Base-by-base conservation (phyloP, 192 early-diverging fungal species). In the Dimargaris cristalligena region DNA sequence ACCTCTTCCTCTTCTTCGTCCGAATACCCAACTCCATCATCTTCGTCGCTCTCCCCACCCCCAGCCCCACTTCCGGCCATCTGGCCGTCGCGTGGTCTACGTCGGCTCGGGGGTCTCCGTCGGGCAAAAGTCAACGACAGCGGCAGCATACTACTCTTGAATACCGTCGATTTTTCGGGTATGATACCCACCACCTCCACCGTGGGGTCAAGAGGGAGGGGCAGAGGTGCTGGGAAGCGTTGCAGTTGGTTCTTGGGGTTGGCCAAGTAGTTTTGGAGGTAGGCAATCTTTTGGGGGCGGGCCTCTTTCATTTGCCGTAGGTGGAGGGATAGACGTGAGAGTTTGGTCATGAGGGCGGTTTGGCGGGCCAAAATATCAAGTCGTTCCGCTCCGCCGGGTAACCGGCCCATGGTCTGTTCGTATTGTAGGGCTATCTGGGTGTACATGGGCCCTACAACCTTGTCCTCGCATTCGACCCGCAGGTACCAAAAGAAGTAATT, bases 401-500 rank as follows among this genome's bases (percentile, higher is more conserved):
- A 74, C 81, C 65, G 60, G 9, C 74, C 66, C 70, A 96, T 78
- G 0, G 78, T 77, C 22, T 68, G 79, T 75, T 90, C 70, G 69
- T 84, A 99, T 20, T 89, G 81, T 67, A 78, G 91, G 13, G 81
- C 78, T 6, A 96, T 81, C 72, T 87, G 88, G 4, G 73, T 89
- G 66, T 88, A 99, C 75, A 91, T 85, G 64, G 82, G 85, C 22
- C 90, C 89, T 29, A 79, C 79, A 6, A 71, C 65, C 45, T 79
- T 85, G 70, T 96, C 91, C 59, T 91, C 87, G 66, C 81, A 91
- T 69, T 99, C 96, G 0, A 97, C 92, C 87, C 89, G 92, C 16
- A 99, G 65, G 69, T 94, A 95, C 94, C 94, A 98, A 69, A 94
- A 82, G 57, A 97, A 89, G 52, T 87, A 86, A 70, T 92, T 97